Percentiles rank a stretch among this genome's conserved stretches.
These are phyloP conservation scores for Gossypium stocksii DNA, from an alignment of 345 rosid genomes.

Conservation along the genomic window DNA sequence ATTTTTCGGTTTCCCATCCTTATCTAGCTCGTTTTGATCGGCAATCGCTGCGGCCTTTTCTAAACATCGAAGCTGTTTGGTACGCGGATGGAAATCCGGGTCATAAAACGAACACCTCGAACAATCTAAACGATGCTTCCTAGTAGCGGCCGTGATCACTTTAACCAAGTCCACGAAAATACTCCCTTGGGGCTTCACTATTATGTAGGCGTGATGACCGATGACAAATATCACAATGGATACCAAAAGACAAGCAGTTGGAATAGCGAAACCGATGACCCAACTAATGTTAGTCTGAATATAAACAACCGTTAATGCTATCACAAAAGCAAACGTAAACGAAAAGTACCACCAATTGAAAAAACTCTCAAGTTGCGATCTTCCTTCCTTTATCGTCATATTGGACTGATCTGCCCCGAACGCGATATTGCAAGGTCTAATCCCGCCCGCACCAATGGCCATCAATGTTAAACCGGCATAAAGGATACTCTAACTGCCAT, in stretches of 20 bases:
- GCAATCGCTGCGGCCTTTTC: conserved; percentile 49
- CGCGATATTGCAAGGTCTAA: conserved; percentile 51
- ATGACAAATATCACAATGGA: conserved; percentile 44
- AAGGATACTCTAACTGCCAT: conserved; percentile 47
- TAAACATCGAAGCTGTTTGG: conserved; percentile 35
- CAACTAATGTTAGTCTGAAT: conserved; percentile 61
- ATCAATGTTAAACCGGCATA: conserved; percentile 37
- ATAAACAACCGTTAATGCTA: conserved; percentile 54
- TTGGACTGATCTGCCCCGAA: conserved; percentile 66
- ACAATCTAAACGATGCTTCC: conserved; percentile 23
- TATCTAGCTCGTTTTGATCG: conserved; percentile 38
- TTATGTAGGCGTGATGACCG: conserved; percentile 43
- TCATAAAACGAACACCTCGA: conserved; percentile 26
- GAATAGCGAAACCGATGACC: conserved; percentile 45
- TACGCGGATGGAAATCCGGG: conserved; percentile 31
- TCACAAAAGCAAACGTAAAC: conserved; percentile 43
- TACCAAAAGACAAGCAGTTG: conserved; percentile 39
- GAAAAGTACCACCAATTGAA: conserved; percentile 77
- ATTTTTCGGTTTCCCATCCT: conserved; percentile 33
- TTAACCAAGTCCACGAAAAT: conserved; percentile 46
- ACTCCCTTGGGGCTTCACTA: conserved; percentile 47
- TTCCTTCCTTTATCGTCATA: conserved; percentile 36
- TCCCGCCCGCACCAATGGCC: conserved; percentile 51
- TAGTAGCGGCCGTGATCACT: conserved; percentile 40
- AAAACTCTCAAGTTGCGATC: conserved; percentile 47